Percentiles rank a stretch among this genome's conserved stretches.
Conservation (phyloP, 305 asterid genomes). For the Nicotiana rustica region DNA sequence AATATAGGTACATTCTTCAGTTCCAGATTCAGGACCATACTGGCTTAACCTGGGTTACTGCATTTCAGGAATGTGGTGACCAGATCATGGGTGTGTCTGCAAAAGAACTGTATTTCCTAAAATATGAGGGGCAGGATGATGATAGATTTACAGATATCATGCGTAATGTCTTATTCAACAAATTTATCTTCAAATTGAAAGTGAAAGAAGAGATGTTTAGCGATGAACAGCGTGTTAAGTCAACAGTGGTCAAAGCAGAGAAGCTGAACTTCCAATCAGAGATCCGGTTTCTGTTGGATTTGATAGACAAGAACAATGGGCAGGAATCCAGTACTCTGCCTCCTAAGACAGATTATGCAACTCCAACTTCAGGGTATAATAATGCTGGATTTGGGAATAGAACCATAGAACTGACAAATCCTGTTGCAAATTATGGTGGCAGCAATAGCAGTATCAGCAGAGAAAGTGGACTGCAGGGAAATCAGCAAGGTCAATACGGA, state of each 20-base stretch:
- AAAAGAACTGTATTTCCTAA: conserved; percentile 66
- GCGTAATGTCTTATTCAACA: conserved; percentile 59
- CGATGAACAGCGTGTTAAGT: conserved; percentile 88
- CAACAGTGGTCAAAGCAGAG: conserved; percentile 79
- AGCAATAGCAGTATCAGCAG: conserved; percentile 44
- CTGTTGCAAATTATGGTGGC: conserved; percentile 50
- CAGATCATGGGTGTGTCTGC: conserved; percentile 87
- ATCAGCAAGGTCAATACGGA: conserved; percentile 54
- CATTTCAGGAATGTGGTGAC: conserved; percentile 86
- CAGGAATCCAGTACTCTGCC: conserved; percentile 50
- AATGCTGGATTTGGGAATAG: conserved; percentile 50
- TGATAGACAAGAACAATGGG: conserved; percentile 57
- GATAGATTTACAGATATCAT: conserved; percentile 67
- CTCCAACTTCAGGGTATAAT: conserved; percentile 46
- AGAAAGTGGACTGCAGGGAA: conserved; percentile 46
- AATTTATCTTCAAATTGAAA: conserved; percentile 72
- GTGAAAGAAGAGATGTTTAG: conserved; percentile 85
- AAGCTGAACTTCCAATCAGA: conserved; percentile 59
- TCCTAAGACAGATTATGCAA: conserved; percentile 48
- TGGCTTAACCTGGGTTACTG: conserved; percentile 85
- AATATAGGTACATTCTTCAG: conserved; percentile 83
- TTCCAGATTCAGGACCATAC: conserved; percentile 91
- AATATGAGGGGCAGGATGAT: conserved; percentile 85
- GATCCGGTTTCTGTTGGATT: conserved; percentile 61
- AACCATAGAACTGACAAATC: conserved; percentile 41